Evolutionary conservation across 108 stramenopile species (phyloP).

Genomic region (Nitzschia sp.): DNA sequence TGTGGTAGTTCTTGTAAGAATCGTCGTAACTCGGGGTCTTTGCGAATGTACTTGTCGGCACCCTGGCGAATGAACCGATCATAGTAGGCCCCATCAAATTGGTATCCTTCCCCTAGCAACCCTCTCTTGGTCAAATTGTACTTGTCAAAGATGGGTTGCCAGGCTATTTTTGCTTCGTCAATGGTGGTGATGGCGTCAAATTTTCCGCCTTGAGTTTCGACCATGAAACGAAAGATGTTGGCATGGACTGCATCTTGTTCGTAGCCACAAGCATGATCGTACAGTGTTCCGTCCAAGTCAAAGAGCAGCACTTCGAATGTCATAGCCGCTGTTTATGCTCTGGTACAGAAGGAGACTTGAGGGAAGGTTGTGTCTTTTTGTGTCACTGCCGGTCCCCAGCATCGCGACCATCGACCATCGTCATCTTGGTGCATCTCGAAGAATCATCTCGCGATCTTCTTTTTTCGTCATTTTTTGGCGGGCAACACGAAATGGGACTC

Average conservation of each 20-base stretch:
- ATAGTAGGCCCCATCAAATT: constrained; percentile 32
- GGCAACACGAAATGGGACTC: too few relatives aligned
- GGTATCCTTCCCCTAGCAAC: constrained; percentile 40
- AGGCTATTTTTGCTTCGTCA: constrained; percentile 29
- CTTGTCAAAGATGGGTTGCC: constrained; percentile 43
- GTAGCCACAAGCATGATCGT: constrained; percentile 40
- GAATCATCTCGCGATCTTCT: too few relatives aligned
- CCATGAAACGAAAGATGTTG: constrained; percentile 44
- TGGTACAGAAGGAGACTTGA: too few relatives aligned
- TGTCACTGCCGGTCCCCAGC: neutral
- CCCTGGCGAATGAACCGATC: constrained; percentile 38
- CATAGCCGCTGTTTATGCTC: too few relatives aligned
- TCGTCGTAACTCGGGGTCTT: constrained; percentile 24
- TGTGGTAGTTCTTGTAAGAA: constrained; percentile 37
- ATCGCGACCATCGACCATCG: neutral
- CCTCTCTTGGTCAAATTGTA: constrained; percentile 48
- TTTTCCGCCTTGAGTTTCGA: constrained; percentile 30
- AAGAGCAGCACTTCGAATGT: constrained; percentile 33
- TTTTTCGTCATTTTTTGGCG: too few relatives aligned
- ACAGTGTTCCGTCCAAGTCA: constrained; percentile 48
- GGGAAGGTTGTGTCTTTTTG: neutral
- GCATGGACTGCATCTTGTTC: constrained; percentile 34
- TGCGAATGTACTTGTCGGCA: constrained; percentile 16
- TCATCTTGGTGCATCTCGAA: neutral
- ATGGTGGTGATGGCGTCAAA: constrained; percentile 36